Evolutionary conservation across 345 rosid genomes (phyloP), one percentile per base, ranked within the genome.

Genomic region (Gossypium sturtianum): DNA sequence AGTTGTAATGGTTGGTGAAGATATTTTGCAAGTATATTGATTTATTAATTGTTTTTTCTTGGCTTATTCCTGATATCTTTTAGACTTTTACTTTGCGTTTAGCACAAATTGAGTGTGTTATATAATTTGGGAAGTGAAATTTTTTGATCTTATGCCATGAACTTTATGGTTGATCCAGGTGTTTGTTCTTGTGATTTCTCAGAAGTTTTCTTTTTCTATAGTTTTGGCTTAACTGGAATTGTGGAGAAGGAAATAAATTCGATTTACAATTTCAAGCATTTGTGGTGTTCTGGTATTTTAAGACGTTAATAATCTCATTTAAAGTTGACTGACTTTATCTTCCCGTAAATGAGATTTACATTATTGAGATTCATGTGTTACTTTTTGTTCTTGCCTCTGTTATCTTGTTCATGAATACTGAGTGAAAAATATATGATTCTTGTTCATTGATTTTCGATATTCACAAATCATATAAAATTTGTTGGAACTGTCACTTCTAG

Each of bases 331-430:
- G 38, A 34, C 38, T 34, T 34, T 34, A 34, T 34, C 38, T 34
- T 34, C 2, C 9, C 41, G 48, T 17, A 41, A 64, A 1, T 17
- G 13, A 12, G 64, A 60, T 60, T 60, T 57, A 60, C 10, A 2
- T 48, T 47, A 48, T 48, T 68, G 43, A 48, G 58, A 48, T 68
- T 68, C 22, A 25, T 15, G 58, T 48, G 53, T 72, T 72, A 59
- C 3, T 47, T 58, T 73, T 17, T 25, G 43, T 58, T 59, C 20
- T 60, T 58, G n/a, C 43, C 43, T 60, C 60, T 43, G 64, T 10
- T 19, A 45, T 23, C 34, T 15, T 9, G 2, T 47, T 72, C 23
- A 72, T 59, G 67, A 59, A 57, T 72, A 6, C 25, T 2, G 9
- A 5, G 44, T 23, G 44, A 15, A 19, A 15, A 16, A 11, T 44